Percentiles rank a stretch among this genome's conserved stretches.
phyloP scores from a whole-genome alignment of 2,329 filamentous ascomycete genomes.

The Myriangium duriaei region DNA sequence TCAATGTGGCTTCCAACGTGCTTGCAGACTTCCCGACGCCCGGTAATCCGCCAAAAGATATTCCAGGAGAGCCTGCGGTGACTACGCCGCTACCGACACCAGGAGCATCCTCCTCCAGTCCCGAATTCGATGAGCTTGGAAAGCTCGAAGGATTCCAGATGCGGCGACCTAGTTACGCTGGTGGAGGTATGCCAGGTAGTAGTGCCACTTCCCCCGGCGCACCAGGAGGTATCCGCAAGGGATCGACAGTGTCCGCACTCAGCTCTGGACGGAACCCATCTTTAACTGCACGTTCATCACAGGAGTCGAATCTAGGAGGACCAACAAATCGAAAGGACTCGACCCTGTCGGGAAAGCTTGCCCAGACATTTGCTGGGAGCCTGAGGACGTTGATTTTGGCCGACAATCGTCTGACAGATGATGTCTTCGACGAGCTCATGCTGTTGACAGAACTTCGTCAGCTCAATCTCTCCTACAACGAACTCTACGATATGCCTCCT shows the following conservation, averaged over 20 bases:
- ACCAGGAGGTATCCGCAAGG: slow-evolving; percentile 24
- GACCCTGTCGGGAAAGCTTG: slow-evolving; percentile 63
- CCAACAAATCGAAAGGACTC: slow-evolving; percentile 72
- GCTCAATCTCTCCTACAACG: slow-evolving; percentile 90
- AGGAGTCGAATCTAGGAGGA: slow-evolving; percentile 36
- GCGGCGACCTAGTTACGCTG: slow-evolving; percentile 74
- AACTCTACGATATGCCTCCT: slow-evolving; percentile 82
- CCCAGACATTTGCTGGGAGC: slow-evolving; percentile 78
- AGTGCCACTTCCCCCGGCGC: slow-evolving; percentile 20
- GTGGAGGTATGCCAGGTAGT: slow-evolving; percentile 32
- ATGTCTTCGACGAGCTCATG: slow-evolving; percentile 85
- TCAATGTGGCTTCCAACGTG: slow-evolving; percentile 93
- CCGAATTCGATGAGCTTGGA: slow-evolving; percentile 68
- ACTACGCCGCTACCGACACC: slow-evolving; percentile 35
- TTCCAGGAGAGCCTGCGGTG: slow-evolving; percentile 24
- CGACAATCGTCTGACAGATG: slow-evolving; percentile 87
- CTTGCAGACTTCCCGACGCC: slow-evolving; percentile 84
- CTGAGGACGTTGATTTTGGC: slow-evolving; percentile 76
- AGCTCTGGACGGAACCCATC: slow-evolving; percentile 64
- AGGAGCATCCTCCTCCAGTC: slow-evolving; percentile 33
- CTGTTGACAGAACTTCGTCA: slow-evolving; percentile 72
- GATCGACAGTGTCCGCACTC: slow-evolving; percentile 73
- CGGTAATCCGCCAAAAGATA: slow-evolving; percentile 43
- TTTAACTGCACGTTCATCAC: slow-evolving; percentile 53
- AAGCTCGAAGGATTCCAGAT: slow-evolving; percentile 49